Evolutionary conservation across 495 filamentous ascomycete species (phyloP), one percentile per base, ranked within the genome.

Genomic region (Aspergillus saccharolyticus): DNA sequence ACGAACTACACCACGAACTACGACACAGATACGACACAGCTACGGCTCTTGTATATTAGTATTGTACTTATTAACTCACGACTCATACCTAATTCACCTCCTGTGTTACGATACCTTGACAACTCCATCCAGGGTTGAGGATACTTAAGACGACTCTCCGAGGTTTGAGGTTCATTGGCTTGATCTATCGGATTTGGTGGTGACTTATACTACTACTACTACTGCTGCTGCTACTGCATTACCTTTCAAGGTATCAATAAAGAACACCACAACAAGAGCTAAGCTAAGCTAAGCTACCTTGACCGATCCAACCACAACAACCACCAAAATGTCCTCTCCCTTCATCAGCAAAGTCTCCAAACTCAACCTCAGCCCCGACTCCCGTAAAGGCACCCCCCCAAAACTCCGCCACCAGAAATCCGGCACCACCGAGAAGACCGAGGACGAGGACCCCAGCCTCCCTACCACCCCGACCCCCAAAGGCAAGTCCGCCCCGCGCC

Each of bases 351-450:
- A 49, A 49, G 46, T 49, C 20, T 49, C 46, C 20, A 49, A 49
- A 12, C 46, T 49, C 6, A 49, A 49, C 21, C 46, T 49, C 46
- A 49, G 46, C 46, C 46, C 46, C 46, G 46, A 49, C 46, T 49
- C 46, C 21, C 21, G 25, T 3, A 21, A 22, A 2, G 46, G 46
- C 21, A 49, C 46, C 10, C 44, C 46, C 12, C 20, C 46, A 21
- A 49, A 49, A 15, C 46, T 49, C 46, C 46, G 46, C 44, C 21
- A 8, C 44, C 17, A 46, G 44, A 10, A 46, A 21, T 20, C 44
- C 10, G 44, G n/a, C 44, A 10, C 44, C 21, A 39, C 33, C 33
- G 33, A 39, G 33, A 5, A 39, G 33, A 39, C 33, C 33, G 18
- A 46, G 21, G 44, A n/a, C 9, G 43, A 49, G n/a, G 46, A 49